A percentile compares a stretch with the other conserved stretches of the same genome.
These are phyloP conservation scores for Thermochaetoides thermophila DNA, from an alignment of 495 filamentous ascomycete genomes.

Conservation along the genomic window DNA sequence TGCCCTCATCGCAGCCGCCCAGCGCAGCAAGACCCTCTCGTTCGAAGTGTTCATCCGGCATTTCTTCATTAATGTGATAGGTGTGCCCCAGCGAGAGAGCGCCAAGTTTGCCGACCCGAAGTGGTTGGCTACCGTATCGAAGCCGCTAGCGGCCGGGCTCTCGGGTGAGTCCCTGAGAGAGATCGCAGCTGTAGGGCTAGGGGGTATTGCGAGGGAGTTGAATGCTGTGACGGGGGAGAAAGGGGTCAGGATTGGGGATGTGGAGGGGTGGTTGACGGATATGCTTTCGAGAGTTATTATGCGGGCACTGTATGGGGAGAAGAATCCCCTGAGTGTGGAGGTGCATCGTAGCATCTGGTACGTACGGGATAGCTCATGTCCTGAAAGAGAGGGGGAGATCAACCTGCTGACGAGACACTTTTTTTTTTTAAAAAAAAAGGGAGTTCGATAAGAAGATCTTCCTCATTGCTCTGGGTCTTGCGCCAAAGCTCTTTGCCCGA, in stretches of 20 bases:
- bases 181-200: background rate
- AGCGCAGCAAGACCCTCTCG: slow-evolving; percentile 5
- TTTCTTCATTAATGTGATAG: slow-evolving; percentile 1
- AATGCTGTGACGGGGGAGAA: background rate
- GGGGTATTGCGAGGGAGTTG: background rate
- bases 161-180: background rate
- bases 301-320: slow-evolving; percentile 22
- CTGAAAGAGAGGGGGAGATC: too few relatives aligned
- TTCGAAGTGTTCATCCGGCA: slow-evolving; percentile 5
- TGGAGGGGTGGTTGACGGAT: slow-evolving; percentile 23
- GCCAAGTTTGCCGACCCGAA: background rate
- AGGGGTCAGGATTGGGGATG: background rate
- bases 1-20: slow-evolving; percentile 5
- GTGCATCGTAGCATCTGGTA: slow-evolving; percentile 11
- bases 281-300: slow-evolving; percentile 22
- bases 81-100: background rate
- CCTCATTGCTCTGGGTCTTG: slow-evolving; percentile 18
- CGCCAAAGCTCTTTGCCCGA: slow-evolving; percentile 21
- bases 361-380: slow-evolving; percentile 13
- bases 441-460: slow-evolving; percentile 28
- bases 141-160: background rate
- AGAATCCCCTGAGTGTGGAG: slow-evolving; percentile 20
- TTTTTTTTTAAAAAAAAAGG: too few relatives aligned
- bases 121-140: background rate
- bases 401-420: too few relatives aligned